phyloP scores from a whole-genome alignment of 176 grass and related monocot species.

The Elaeis guineensis region DNA sequence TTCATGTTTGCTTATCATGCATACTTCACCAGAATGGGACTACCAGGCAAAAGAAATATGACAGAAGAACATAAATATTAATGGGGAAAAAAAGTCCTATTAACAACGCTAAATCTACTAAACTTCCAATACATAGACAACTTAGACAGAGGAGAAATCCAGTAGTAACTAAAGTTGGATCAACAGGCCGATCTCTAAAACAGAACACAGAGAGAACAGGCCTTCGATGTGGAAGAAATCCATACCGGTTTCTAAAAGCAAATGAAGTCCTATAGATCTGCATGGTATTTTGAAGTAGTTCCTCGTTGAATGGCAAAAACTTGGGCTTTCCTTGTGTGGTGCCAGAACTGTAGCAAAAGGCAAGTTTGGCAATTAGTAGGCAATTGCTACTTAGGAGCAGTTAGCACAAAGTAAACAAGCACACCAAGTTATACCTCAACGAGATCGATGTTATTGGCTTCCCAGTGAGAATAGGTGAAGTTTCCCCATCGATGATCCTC shows the following conservation, averaged over 20 bases:
- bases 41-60: too few relatives aligned
- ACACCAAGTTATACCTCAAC: constrained; percentile 36
- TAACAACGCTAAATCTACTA: too few relatives aligned
- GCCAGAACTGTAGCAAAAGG: constrained; percentile 60
- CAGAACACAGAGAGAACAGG: too few relatives aligned
- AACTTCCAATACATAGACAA: too few relatives aligned
- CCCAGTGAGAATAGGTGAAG: constrained; percentile 53
- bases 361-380: neutral
- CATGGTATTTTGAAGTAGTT: constrained; percentile 79
- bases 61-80: too few relatives aligned
- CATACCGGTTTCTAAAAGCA: constrained; percentile 86
- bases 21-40: too few relatives aligned
- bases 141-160: too few relatives aligned
- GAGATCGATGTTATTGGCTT: constrained; percentile 72
- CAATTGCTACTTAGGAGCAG: neutral
- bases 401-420: too few relatives aligned
- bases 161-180: too few relatives aligned
- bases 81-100: too few relatives aligned
- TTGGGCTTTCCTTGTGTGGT: constrained; percentile 94
- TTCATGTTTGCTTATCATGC: too few relatives aligned
- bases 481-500: constrained; percentile 62
- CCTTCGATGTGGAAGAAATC: neutral
- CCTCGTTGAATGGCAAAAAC: constrained; percentile 83
- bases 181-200: too few relatives aligned
- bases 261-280: constrained; percentile 77